phyloP scores from a whole-genome alignment of 345 rosid genomes.

The Xanthoceras sorbifolium region DNA sequence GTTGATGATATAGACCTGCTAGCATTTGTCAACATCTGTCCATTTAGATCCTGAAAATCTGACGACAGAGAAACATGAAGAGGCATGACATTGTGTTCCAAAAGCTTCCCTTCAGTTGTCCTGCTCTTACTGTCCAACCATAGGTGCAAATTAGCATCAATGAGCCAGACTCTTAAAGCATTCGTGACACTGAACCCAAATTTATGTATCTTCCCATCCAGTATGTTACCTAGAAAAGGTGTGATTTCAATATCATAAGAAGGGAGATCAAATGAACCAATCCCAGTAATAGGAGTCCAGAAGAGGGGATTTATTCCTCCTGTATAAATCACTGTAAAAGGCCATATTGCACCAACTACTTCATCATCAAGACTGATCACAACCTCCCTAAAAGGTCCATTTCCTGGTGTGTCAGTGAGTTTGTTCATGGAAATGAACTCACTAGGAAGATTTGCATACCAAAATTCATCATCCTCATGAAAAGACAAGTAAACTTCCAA shows the following conservation, averaged over 20 bases:
- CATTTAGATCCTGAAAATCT: slow-evolving; percentile 55
- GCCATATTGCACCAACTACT: slow-evolving; percentile 82
- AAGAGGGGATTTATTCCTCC: slow-evolving; percentile 85
- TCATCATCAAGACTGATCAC: slow-evolving; percentile 64
- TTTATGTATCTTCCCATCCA: slow-evolving; percentile 68
- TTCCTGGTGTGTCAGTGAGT: slow-evolving; percentile 50
- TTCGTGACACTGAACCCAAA: slow-evolving; percentile 70
- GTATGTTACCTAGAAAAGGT: slow-evolving; percentile 58
- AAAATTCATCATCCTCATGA: slow-evolving; percentile 90
- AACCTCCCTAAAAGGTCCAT: slow-evolving; percentile 95
- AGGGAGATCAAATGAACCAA: slow-evolving; percentile 85
- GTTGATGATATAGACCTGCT: slow-evolving; percentile 50
- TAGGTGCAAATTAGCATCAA: slow-evolving; percentile 90
- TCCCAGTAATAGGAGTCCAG: slow-evolving; percentile 81
- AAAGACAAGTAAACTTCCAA: slow-evolving; percentile 90
- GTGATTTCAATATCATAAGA: slow-evolving; percentile 83
- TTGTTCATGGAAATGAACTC: slow-evolving; percentile 67
- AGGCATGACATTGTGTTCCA: slow-evolving; percentile 44
- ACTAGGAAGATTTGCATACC: slow-evolving; percentile 72
- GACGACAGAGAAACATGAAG: slow-evolving; percentile 34
- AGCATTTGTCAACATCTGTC: slow-evolving; percentile 51
- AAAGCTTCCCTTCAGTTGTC: slow-evolving; percentile 58
- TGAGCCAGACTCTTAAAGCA: slow-evolving; percentile 80
- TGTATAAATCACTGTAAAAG: slow-evolving; percentile 82
- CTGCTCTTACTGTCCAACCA: slow-evolving; percentile 61